These are phyloP conservation scores for Drosera spatulata DNA, from an alignment of 179 eudicot species.

Conservation along the genomic window DNA sequence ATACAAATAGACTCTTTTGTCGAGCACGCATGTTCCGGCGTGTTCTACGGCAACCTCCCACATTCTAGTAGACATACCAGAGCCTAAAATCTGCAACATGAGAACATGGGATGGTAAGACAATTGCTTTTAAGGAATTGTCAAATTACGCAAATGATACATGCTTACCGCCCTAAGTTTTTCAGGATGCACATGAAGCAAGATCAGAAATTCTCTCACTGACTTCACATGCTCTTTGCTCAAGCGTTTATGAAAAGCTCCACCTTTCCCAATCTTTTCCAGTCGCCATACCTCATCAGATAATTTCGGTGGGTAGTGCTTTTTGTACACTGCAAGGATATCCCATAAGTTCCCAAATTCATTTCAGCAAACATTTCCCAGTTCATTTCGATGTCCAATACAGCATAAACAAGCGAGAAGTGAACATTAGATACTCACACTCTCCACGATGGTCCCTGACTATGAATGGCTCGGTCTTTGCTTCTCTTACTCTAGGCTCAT, in stretches of 20 bases:
- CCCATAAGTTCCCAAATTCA: neutral
- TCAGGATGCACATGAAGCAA: conserved; percentile 46
- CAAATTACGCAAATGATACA: neutral
- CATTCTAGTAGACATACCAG: conserved; percentile 89
- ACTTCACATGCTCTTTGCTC: conserved; percentile 44
- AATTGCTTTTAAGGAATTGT: neutral
- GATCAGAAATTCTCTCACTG: conserved; percentile 75
- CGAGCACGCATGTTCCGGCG: conserved; percentile 71
- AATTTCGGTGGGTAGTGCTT: conserved; percentile 87
- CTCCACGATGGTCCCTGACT: conserved; percentile 90
- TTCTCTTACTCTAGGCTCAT: conserved; percentile 59
- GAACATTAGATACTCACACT: conserved; percentile 38
- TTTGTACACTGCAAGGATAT: conserved; percentile 56
- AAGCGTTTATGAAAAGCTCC: conserved; percentile 88
- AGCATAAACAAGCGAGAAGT: neutral
- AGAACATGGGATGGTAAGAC: conserved; percentile 2
- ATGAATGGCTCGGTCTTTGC: conserved; percentile 75
- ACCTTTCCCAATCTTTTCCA: conserved; percentile 79
- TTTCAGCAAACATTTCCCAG: neutral
- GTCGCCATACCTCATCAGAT: conserved; percentile 77
- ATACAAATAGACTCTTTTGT: conserved; percentile 44
- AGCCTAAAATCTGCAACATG: conserved; percentile 64
- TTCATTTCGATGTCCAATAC: neutral
- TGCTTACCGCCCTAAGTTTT: conserved; percentile 59
- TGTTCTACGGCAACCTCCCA: conserved; percentile 86